Base-by-base conservation (phyloP, 768 basidiomycete species). In the Serendipita sp. region DNA sequence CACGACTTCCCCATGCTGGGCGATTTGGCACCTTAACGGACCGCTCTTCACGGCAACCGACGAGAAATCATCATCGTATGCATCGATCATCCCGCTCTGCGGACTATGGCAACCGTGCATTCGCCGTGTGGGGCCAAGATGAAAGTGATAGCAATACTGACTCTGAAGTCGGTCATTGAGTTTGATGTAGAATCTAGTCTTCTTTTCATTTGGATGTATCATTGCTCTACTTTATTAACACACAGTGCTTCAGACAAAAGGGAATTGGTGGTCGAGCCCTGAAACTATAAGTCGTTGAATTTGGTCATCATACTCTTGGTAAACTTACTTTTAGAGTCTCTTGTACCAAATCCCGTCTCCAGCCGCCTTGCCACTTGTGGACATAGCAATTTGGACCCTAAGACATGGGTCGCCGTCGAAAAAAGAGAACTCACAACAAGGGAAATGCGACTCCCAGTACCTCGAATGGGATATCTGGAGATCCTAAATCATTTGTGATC, bases 401-500 rank as follows among this genome's bases (percentile, higher is more conserved):
- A 37, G 30, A 30, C 45, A 89, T 92, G 89, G 86, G 78, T 18
- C 85, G 83, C 64, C 80, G 78, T 78, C 82, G 87, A 68, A 92
- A 92, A 73, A 85, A 84, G 72, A 80, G 88, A 68, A 92, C 89
- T 0, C 89, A 92, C 76, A 77, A 88, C 72, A 91, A 89, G 70
- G 82, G 80, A 11, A 74, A 76, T 46, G 72, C 74, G 1, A 73
- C 77, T 11, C 64, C 71, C 37, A 46, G 64, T 13, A 72, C 73
- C 11, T 74, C 76, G 16, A 66, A 74, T 10, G 71, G 75, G 1
- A 69, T 72, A 28, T 74, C 75, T 2, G 76, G 74, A 66, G 75
- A 75, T 0, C 95, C 95, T 3, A 95, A 89, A 76, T 93, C 92
- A 0, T 98, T 99, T 71, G 89, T 99, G 66, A 89, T 99, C 72